Evolutionary conservation across 192 early-diverging fungal genomes (phyloP), one percentile per base, ranked within the genome.

Genomic region (Spizellomyces punctatus): DNA sequence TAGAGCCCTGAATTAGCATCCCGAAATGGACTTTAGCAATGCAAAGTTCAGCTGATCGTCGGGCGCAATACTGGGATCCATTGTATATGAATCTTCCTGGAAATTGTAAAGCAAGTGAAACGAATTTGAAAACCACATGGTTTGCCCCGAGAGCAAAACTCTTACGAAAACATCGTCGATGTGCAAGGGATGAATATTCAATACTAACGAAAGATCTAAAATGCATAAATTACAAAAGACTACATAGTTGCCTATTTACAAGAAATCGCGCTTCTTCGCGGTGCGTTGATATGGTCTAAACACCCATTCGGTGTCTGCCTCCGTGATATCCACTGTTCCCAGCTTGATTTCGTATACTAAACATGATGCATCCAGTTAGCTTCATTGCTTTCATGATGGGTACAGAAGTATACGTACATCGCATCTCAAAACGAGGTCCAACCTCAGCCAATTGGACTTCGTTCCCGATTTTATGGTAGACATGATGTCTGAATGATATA

Each of bases 381-480:
- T 12, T 17, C 21, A 17, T 65, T 57, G 27, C 27, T 36, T 36
- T 36, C 27, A 36, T 36, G 27, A 36, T 36, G 6, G 16, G 43
- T 16, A 65, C 27, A 6, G 12, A n/a, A 6, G 16, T 19, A 54
- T 19, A 58, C 85, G 74, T 81, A 91, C 89, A 83, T 80, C 92
- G 86, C 95, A 98, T 94, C 82, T 99, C 97, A 76, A 99, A 99
- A 54, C 97, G 88, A 49, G 97, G 97, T 7, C 97, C 97, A 19
- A 99, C 97, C 76, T 99, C 97, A 45, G 92, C 94, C 61, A 99
- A 81, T 75, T 96, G 89, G 6, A 96, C 94, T 64, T 97, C 91
- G 64, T 93, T 93, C 76, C 91, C 91, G 57, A 90, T 87, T 84
- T 96, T 96, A 58, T 92, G 85, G 80, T 88, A 99, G 17, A 99